Evolutionary conservation across 2,329 filamentous ascomycete genomes (phyloP), one percentile per base, ranked within the genome.

Genomic region (Aureobasidium sp.): DNA sequence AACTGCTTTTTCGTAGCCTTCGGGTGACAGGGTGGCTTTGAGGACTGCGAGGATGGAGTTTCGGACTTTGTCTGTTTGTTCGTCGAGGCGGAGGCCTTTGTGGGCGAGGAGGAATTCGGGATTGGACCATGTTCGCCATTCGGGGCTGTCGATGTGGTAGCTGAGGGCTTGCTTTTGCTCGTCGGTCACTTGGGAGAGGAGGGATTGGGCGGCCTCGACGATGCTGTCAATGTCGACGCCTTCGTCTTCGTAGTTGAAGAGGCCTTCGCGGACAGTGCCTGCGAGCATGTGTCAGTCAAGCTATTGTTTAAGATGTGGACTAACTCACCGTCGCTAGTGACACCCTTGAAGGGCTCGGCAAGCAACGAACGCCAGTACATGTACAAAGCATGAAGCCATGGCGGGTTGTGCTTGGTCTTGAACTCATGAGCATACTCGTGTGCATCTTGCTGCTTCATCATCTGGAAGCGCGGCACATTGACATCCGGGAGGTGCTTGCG

Each of bases 71-170:
- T 74, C 63, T 1, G 69, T 75, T 29, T 85, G 74, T 67, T 89
- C 85, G 67, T 91, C 88, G 0, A 91, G 81, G 1, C 88, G 83
- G 1, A 91, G 71, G 5, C 88, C 88, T 70, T 88, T 87, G 71
- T 85, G 75, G 60, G 82, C 81, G 15, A 91, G 75, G 0, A 90
- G 77, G 66, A 91, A 88, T 70, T 91, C 88, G 0, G 88, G 88
- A 70, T 91, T 91, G 7, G 80, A 82, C 82, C 82, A 85, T 12
- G 86, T 84, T 52, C 88, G 82, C 87, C 87, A 91, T 69, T 89
- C 84, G 1, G 82, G 83, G 1, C 85, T 85, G 74, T 89, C 85
- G 65, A 91, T 79, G 68, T 88, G 84, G 67, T 87, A 82, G 37
- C 72, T 72, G 0, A 85, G 70, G 31, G 75, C 75, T 19, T 76